Conservation (phyloP, 129 eudicot genomes). For the Glebionis coronaria region DNA sequence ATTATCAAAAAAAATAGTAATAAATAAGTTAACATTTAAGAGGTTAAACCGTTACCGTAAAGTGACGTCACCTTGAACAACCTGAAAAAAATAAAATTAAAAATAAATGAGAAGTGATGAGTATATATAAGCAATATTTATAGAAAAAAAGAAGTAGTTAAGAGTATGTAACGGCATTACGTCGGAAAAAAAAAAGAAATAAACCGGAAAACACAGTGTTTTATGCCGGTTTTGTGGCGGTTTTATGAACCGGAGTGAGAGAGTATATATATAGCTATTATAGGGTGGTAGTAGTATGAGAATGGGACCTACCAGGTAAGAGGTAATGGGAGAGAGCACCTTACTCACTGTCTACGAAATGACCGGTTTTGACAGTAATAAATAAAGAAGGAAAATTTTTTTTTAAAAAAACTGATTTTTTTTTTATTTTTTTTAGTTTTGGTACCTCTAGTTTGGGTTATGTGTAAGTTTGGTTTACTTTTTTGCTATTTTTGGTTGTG, state of each 20-base stretch:
- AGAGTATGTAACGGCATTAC: background rate
- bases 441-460: no score
- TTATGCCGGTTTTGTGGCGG: no score
- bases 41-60: no score
- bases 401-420: no score
- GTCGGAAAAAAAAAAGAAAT: slow-evolving; percentile 2
- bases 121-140: no score
- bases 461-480: background rate
- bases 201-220: background rate
- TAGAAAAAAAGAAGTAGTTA: background rate
- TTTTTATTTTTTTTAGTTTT: no score
- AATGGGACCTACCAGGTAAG: slow-evolving; percentile 1
- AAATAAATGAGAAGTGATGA: no score
- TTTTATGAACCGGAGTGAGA: background rate
- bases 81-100: no score
- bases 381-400: background rate
- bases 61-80: no score
- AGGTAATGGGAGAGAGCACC: background rate
- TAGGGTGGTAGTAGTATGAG: background rate
- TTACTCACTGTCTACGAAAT: background rate
- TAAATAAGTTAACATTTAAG: no score
- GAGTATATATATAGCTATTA: no score
- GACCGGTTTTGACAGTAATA: slow-evolving; percentile 18
- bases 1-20: no score
- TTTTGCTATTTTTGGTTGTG: background rate